Conservation (phyloP, 345 rosid genomes). For the Combretum micranthum region DNA sequence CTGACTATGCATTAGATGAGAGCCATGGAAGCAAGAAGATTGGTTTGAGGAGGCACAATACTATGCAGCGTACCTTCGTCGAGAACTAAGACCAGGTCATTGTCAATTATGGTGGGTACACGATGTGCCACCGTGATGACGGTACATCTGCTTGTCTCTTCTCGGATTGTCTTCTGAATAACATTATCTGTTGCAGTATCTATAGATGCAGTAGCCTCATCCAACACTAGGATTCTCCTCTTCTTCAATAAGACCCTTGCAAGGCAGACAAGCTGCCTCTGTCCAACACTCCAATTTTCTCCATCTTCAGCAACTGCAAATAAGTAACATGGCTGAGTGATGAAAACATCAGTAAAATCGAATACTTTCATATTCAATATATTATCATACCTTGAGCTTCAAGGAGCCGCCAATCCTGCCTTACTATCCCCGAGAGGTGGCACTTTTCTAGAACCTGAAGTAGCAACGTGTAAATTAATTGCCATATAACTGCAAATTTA, state of each 20-base stretch:
- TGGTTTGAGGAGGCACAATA: too few species aligned
- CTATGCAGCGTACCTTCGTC: constrained; percentile 45
- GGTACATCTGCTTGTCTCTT: constrained; percentile 66
- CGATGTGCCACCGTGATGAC: constrained; percentile 87
- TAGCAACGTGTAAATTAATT: too few species aligned
- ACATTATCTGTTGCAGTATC: constrained; percentile 77
- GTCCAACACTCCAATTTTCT: constrained; percentile 92
- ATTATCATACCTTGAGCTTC: constrained; percentile 42
- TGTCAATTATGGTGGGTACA: constrained; percentile 73
- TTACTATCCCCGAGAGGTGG: constrained; percentile 38
- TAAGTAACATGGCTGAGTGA: not conserved
- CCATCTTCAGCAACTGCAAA: constrained; percentile 77
- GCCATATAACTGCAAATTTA: too few species aligned
- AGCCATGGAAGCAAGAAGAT: too few species aligned
- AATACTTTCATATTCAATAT: not conserved
- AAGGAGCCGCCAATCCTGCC: constrained; percentile 45
- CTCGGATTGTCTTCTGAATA: constrained; percentile 65
- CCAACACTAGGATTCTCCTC: constrained; percentile 63
- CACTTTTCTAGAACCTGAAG: constrained; percentile 52
- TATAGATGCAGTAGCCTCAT: constrained; percentile 88
- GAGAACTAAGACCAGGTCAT: constrained; percentile 80
- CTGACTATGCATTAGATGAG: too few species aligned
- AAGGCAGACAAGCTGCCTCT: constrained; percentile 83
- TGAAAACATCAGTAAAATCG: not conserved
- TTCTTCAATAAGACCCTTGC: constrained; percentile 67